A percentile compares a stretch with the other conserved stretches of the same genome.
These are phyloP conservation scores for Phaeoacremonium minimum DNA, from an alignment of 2,329 filamentous ascomycete species.

Conservation along the genomic window DNA sequence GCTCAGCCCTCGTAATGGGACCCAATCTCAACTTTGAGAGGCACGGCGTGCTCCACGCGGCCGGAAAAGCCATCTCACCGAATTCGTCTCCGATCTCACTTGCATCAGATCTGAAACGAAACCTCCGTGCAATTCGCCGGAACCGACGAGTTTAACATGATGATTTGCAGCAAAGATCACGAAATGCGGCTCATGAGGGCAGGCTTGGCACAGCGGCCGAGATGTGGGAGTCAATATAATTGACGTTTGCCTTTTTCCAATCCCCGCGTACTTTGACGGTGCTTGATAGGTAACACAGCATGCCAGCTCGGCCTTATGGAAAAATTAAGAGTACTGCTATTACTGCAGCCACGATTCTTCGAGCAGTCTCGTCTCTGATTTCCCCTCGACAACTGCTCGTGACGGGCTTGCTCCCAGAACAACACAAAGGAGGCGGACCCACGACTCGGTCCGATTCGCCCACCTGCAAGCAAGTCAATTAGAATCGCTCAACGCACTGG, in stretches of 20 bases:
- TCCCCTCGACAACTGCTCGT: constrained; percentile 1
- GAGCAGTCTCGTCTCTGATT: constrained; percentile 2
- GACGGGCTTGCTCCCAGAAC: constrained; percentile 5
- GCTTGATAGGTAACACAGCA: background rate
- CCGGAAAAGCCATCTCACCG: background rate
- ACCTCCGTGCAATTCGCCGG: background rate
- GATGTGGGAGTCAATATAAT: too few relatives aligned
- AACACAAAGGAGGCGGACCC: constrained; percentile 5
- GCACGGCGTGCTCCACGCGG: too few relatives aligned
- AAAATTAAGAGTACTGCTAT: too few relatives aligned
- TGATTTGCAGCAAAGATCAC: too few relatives aligned
- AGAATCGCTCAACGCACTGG: too few relatives aligned
- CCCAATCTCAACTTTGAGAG: background rate
- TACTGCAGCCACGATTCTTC: constrained; percentile 7
- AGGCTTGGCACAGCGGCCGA: too few relatives aligned
- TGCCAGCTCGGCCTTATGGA: background rate
- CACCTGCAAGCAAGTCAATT: constrained; percentile 2
- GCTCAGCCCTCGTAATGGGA: background rate
- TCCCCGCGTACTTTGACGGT: too few relatives aligned
- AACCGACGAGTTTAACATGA: too few relatives aligned
- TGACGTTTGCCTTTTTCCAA: too few relatives aligned
- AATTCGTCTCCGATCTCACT: background rate
- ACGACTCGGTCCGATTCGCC: constrained; percentile 8
- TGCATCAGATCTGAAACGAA: background rate
- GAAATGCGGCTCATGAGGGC: too few relatives aligned